Percentiles rank a stretch among this genome's conserved stretches.
Evolutionary conservation across 768 basidiomycete genomes (phyloP).

Genomic region (Psilocybe cubensis): DNA sequence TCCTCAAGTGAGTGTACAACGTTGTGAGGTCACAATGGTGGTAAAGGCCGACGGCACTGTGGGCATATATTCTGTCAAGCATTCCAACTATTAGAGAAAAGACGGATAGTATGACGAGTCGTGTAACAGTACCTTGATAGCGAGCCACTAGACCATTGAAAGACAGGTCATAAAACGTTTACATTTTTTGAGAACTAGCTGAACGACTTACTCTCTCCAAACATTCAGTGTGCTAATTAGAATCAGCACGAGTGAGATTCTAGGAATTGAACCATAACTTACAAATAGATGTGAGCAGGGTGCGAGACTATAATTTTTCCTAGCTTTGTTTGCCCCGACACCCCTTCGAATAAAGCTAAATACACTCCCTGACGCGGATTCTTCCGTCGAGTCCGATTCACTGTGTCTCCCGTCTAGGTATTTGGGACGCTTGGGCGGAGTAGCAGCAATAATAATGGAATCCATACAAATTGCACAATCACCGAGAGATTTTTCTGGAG

Average conservation of each 20-base stretch:
- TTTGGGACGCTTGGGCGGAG: slow-evolving; percentile 35
- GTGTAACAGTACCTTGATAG: slow-evolving; percentile 64
- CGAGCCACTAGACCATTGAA: slow-evolving; percentile 57
- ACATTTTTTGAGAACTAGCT: background rate
- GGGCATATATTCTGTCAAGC: slow-evolving; percentile 80
- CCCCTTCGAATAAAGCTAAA: slow-evolving; percentile 48
- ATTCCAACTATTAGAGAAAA: slow-evolving; percentile 2
- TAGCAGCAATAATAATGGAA: slow-evolving; percentile 61
- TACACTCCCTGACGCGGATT: slow-evolving; percentile 34
- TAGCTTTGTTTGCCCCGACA: slow-evolving; percentile 45
- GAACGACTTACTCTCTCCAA: slow-evolving; percentile 64
- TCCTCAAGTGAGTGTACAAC: too few relatives aligned
- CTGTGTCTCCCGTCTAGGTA: slow-evolving; percentile 37
- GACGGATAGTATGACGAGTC: background rate
- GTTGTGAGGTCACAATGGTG: slow-evolving; percentile 81
- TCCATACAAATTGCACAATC: slow-evolving; percentile 97
- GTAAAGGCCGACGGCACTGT: slow-evolving; percentile 84
- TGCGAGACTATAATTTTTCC: slow-evolving; percentile 81
- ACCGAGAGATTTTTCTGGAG: slow-evolving; percentile 75
- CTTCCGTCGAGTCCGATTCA: slow-evolving; percentile 20
- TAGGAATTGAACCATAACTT: slow-evolving; percentile 32
- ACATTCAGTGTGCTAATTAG: slow-evolving; percentile 78
- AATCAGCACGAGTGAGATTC: background rate
- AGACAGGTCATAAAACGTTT: slow-evolving; percentile 13
- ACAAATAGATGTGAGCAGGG: slow-evolving; percentile 92